Percentiles rank a stretch among this genome's conserved stretches.
These are phyloP conservation scores for Ilex paraguariensis DNA, from an alignment of 305 asterid species.

Conservation along the genomic window DNA sequence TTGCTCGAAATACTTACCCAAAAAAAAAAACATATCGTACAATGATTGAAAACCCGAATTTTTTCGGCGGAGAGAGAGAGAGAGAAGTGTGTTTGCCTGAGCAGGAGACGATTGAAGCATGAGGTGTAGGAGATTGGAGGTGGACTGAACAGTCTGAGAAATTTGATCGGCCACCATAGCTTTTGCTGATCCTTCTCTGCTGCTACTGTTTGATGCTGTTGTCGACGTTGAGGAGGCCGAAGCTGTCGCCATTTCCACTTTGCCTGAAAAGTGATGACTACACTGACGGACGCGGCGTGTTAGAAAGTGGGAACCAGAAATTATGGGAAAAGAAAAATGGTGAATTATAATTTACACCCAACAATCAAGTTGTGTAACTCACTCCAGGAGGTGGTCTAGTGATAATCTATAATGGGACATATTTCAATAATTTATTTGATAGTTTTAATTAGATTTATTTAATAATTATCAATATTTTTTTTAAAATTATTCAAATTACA, in stretches of 20 bases:
- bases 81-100: conserved; percentile 24
- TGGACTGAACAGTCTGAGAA: conserved; percentile 71
- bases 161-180: conserved; percentile 64
- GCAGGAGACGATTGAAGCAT: conserved; percentile 87
- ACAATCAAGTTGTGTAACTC: too few relatives aligned
- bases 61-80: conserved; percentile 2
- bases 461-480: too few relatives aligned
- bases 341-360: too few relatives aligned
- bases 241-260: background rate
- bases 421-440: too few relatives aligned
- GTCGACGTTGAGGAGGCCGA: background rate
- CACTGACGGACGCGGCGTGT: too few relatives aligned
- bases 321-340: too few relatives aligned
- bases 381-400: too few relatives aligned
- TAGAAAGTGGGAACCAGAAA: too few relatives aligned
- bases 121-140: conserved; percentile 88
- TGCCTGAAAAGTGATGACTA: too few relatives aligned
- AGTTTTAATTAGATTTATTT: too few relatives aligned
- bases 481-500: too few relatives aligned
- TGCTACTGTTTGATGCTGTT: conserved; percentile 7
- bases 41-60: background rate
- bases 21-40: background rate
- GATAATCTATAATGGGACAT: too few relatives aligned
- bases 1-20: background rate
- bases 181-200: conserved; percentile 66